Percentiles rank a stretch among this genome's conserved stretches.
These are phyloP conservation scores for Aspergillus taichungensis DNA, from an alignment of 495 filamentous ascomycete genomes.

Conservation along the genomic window DNA sequence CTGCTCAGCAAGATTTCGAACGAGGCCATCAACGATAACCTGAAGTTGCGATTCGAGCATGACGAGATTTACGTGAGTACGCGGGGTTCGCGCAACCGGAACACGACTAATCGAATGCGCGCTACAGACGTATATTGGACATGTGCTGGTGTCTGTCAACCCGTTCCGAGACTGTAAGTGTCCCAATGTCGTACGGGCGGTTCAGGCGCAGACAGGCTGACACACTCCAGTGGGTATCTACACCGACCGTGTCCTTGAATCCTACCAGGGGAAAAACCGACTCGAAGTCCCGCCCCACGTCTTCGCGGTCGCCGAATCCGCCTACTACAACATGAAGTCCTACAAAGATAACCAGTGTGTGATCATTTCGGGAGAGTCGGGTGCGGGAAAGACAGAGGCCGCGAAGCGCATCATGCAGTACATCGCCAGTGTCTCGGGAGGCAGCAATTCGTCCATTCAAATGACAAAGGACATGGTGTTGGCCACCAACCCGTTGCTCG, in stretches of 20 bases:
- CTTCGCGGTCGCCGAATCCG: conserved; percentile 90
- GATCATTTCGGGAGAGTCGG: conserved; percentile 98
- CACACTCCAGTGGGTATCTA: conserved; percentile 78
- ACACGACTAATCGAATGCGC: conserved; percentile 18
- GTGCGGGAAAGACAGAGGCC: conserved; percentile 98
- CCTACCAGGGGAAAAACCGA: conserved; percentile 92
- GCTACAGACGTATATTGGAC: conserved; percentile 89
- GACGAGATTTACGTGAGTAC: conserved; percentile 83
- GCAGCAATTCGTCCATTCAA: conserved; percentile 84
- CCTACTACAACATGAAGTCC: conserved; percentile 99
- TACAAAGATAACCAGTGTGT: conserved; percentile 99
- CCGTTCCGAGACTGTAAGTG: conserved; percentile 83
- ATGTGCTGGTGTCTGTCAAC: conserved; percentile 99
- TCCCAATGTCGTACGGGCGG: background rate
- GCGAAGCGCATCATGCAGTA: conserved; percentile 99
- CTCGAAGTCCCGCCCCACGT: conserved; percentile 95
- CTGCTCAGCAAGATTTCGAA: conserved; percentile 97
- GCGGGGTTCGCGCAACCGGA: conserved; percentile 6
- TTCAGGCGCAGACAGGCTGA: background rate
- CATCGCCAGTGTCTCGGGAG: conserved; percentile 92
- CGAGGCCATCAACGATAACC: conserved; percentile 97
- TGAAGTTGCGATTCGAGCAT: conserved; percentile 95
- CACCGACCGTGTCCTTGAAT: conserved; percentile 82
- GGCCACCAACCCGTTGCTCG: conserved; percentile 92
- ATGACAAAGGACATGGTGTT: conserved; percentile 98